These are phyloP conservation scores for Breviolum minutum DNA, from an alignment of 73 alveolate genomes.

Conservation along the genomic window DNA sequence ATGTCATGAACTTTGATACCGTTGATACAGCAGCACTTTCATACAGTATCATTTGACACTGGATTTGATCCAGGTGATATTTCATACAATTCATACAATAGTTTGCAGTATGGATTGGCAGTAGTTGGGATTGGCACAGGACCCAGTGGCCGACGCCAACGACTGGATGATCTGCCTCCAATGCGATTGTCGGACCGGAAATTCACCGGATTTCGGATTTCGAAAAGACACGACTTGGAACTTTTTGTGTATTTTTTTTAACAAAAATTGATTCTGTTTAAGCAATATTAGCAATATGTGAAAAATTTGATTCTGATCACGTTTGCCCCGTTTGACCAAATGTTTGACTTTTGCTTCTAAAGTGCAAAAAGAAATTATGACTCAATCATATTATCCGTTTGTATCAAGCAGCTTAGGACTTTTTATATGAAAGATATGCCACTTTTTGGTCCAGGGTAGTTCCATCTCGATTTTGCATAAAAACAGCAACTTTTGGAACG, in stretches of 20 bases:
- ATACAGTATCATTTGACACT: neutral
- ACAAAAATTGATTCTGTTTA: too few species aligned
- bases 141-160: constrained; percentile 91
- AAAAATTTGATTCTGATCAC: too few species aligned
- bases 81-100: too few species aligned
- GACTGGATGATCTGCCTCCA: constrained; percentile 88
- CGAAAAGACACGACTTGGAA: neutral
- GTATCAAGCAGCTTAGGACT: too few species aligned
- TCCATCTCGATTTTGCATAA: neutral
- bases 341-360: too few species aligned
- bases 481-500: neutral
- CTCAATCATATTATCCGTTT: too few species aligned
- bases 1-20: too few species aligned
- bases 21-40: neutral
- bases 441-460: too few species aligned
- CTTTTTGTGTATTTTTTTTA: neutral
- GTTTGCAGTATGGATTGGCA: neutral
- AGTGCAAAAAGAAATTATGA: too few species aligned
- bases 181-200: constrained; percentile 79
- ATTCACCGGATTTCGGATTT: neutral
- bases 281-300: too few species aligned
- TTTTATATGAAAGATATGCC: neutral
- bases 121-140: neutral
- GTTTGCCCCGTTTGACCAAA: too few species aligned
- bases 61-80: neutral